Evolutionary conservation across 306 rosid species (phyloP), one percentile per base, ranked within the genome.

Genomic region (Alnus rubra): DNA sequence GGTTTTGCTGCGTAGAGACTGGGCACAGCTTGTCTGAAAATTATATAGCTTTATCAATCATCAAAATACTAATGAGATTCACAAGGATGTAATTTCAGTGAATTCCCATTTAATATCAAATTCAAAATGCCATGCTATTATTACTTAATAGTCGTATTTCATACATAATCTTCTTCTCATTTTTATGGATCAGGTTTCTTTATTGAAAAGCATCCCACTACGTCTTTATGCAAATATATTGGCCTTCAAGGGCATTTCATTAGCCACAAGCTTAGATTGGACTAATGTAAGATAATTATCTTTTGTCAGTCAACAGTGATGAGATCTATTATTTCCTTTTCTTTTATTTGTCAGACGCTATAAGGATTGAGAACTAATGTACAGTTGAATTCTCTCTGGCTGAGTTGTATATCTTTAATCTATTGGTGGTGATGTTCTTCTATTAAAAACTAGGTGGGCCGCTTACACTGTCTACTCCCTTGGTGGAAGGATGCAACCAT

Each of bases 401-500:
- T 11, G 4, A 53, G 7, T 28, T 52, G 52, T 77, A 10, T 71
- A 8, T 4, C 42, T 37, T 76, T 9, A 53, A 13, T 54, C 62
- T 81, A 47, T 33, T 45, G 44, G 13, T 35, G 71, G 42, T 56
- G 28, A 2, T 84, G 52, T 28, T 14, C 14, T 49, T 10, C 23
- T 79, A 65, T 81, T 56, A 7, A 23, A 56, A 78, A 63, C 73
- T 35, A 88, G 92, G 87, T 88, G 4, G 90, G 90, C 30, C 88
- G 90, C 47, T 86, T 88, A 79, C 90, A 88, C 74, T 86, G 88
- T 74, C 77, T 86, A 49, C 77, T 82, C 35, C 90, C 92, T 69
- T 88, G 92, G 90, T 88, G 92, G 90, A 76, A 86, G 64, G 88
- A 88, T 42, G 82, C 90, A 70, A 88, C 84, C 5, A 49, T 88